Evolutionary conservation across 2,329 filamentous ascomycete genomes (phyloP), one percentile per base, ranked within the genome.

Genomic region (Hymenoscyphus occultus): DNA sequence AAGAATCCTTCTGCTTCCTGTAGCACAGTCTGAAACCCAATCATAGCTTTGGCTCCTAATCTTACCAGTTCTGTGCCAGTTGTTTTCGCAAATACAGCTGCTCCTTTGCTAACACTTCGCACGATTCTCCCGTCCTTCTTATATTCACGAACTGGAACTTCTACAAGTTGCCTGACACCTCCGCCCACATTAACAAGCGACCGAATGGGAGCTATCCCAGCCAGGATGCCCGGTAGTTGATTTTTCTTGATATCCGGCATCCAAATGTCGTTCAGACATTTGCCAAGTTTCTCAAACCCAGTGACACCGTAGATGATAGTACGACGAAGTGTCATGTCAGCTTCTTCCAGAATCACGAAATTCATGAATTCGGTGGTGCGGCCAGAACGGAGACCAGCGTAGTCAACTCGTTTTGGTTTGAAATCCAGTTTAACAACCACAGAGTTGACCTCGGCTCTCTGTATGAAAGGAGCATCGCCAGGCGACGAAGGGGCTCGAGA

Each of bases 321-420:
- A 75, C 94, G 93, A 13, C 91, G 86, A 62, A 99, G 84, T 6
- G 90, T 86, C 83, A 99, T 90, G 67, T 94, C 88, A 1, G 95
- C 88, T 69, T 91, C 89, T 71, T 99, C 95, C 0, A 99, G 85
- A 14, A 94, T 91, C 69, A 99, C 85, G 75, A 99, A 97, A 77
- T 99, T 99, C 93, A 98, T 98, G 74, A 99, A 96, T 76, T 99
- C 95, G 0, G 92, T 96, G 0, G 95, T 98, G 70, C 92, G 92
- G 1, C 95, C 95, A 1, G 95, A 97, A 32, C 93, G 88, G 3
- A 99, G 84, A 3, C 93, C 93, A 0, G 89, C 91, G 72, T 99
- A 99, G 76, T 99, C 94, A 19, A 99, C 92, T n/a, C 92, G 87
- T 78, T 99, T 98, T 9, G 95, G 95, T 76, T 99, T 99, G 80